Conservation (phyloP, 305 asterid genomes). For the Ajuga reptans region DNA sequence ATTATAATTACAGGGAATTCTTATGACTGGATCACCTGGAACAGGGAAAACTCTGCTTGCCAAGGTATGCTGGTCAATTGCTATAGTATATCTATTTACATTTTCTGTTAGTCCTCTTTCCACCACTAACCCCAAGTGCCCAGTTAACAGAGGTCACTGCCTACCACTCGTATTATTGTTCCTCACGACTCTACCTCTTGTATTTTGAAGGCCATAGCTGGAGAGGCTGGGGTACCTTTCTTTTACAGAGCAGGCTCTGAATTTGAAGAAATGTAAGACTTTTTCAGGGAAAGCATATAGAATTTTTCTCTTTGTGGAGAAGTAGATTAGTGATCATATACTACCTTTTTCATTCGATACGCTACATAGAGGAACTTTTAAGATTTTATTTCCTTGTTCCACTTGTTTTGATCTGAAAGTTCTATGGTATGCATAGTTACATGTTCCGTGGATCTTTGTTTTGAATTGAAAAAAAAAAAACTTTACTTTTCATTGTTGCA, state of each 20-base stretch:
- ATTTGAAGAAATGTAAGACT: slow-evolving; percentile 89
- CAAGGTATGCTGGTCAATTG: slow-evolving; percentile 44
- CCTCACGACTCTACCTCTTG: slow-evolving; percentile 26
- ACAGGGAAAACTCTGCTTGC: slow-evolving; percentile 97
- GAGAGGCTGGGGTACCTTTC: slow-evolving; percentile 99
- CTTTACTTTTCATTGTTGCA: not conserved
- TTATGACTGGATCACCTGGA: slow-evolving; percentile 96
- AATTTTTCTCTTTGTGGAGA: not conserved
- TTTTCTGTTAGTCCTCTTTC: not conserved
- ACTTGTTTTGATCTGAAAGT: not conserved
- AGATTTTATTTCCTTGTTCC: not conserved
- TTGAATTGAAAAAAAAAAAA: not conserved
- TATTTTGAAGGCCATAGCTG: slow-evolving; percentile 88
- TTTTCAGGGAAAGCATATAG: not conserved
- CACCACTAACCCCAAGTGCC: not conserved
- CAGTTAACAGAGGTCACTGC: slow-evolving; percentile 4
- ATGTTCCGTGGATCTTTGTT: not conserved
- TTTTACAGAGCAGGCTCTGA: slow-evolving; percentile 97
- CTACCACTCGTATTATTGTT: not conserved
- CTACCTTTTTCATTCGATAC: not conserved
- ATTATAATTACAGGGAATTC: slow-evolving; percentile 68
- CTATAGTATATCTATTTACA: not conserved
- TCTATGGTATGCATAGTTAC: not conserved
- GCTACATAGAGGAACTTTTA: not conserved
- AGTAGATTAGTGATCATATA: not conserved